Evolutionary conservation across 2,329 filamentous ascomycete genomes (phyloP).

Genomic region (Lasiodiplodia sp.): DNA sequence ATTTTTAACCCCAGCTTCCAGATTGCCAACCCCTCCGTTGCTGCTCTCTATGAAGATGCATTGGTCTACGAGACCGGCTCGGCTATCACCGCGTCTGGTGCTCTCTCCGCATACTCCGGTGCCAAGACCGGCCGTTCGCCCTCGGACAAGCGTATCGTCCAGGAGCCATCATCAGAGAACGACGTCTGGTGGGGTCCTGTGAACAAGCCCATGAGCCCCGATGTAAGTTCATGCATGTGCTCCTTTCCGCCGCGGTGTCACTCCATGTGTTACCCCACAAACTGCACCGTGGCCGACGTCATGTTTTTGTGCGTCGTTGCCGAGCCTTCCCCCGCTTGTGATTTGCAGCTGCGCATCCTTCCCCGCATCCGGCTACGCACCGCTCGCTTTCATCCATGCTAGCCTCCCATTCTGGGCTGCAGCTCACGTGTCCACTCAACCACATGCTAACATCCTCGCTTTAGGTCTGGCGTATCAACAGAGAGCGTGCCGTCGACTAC

Average conservation of each 20-base stretch:
- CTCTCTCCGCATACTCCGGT: conserved; percentile 95
- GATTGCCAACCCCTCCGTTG: conserved; percentile 91
- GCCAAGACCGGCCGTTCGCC: conserved; percentile 98
- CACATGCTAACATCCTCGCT: conserved; percentile 39
- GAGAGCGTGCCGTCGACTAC: conserved; percentile 98
- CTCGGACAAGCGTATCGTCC: conserved; percentile 95
- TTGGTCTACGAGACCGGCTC: conserved; percentile 97
- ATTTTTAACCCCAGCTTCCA: conserved; percentile 39
- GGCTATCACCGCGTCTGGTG: conserved; percentile 94
- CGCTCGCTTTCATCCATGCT: conserved; percentile 10
- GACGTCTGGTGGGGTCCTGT: conserved; percentile 99
- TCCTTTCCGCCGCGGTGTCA: conserved; percentile 18
- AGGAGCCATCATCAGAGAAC: conserved; percentile 86
- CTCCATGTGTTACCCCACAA: conserved; percentile 30
- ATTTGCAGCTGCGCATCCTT: conserved; percentile 36
- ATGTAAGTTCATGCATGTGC: conserved; percentile 69
- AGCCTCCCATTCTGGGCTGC: conserved; percentile 28
- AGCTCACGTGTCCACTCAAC: conserved; percentile 35
- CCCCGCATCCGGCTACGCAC: conserved; percentile 39
- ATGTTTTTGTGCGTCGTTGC: conserved; percentile 33
- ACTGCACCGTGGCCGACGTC: conserved; percentile 38
- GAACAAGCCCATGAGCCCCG: conserved; percentile 97
- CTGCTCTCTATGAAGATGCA: conserved; percentile 98
- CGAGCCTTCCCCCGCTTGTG: conserved; percentile 12
- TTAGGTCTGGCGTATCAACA: conserved; percentile 99